Conservation (phyloP, 2,329 filamentous ascomycete species). For the Aspergillus amoenus region DNA sequence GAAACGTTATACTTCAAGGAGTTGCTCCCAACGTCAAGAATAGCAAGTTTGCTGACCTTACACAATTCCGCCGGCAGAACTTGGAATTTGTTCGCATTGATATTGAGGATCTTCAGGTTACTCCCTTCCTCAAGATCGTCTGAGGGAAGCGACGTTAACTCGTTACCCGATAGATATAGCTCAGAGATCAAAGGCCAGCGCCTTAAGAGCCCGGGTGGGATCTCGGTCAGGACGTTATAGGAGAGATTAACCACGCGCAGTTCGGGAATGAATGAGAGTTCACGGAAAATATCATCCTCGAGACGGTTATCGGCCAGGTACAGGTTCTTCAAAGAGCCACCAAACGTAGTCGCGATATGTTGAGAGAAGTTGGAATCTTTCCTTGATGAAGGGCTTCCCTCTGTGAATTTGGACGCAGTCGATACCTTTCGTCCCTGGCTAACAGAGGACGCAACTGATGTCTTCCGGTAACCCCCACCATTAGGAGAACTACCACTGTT, state of each 20-base stretch:
- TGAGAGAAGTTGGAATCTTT: constrained; percentile 90
- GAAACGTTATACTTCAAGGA: constrained; percentile 97
- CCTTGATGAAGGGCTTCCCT: constrained; percentile 59
- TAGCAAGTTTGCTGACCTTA: constrained; percentile 85
- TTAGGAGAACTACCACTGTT: constrained; percentile 74
- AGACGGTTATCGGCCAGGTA: constrained; percentile 92
- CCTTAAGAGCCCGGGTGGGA: constrained; percentile 83
- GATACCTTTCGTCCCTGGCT: constrained; percentile 82
- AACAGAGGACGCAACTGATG: constrained; percentile 78
- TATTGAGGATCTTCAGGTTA: constrained; percentile 82
- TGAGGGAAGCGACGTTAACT: constrained; percentile 83
- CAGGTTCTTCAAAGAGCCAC: constrained; percentile 76
- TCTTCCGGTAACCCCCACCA: constrained; percentile 62
- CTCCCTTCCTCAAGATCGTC: constrained; percentile 92
- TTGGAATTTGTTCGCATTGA: constrained; percentile 98
- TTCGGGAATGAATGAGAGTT: constrained; percentile 78
- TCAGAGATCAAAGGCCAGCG: constrained; percentile 89
- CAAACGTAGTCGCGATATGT: constrained; percentile 81
- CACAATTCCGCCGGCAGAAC: constrained; percentile 93
- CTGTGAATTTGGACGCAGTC: constrained; percentile 68
- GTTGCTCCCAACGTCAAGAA: constrained; percentile 94
- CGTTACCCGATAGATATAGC: constrained; percentile 92
- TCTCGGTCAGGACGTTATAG: constrained; percentile 90
- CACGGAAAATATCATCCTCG: constrained; percentile 92
- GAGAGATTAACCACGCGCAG: constrained; percentile 87